These are phyloP conservation scores for Ophiorrhiza pumila DNA, from an alignment of 257 asterid genomes.

Conservation along the genomic window DNA sequence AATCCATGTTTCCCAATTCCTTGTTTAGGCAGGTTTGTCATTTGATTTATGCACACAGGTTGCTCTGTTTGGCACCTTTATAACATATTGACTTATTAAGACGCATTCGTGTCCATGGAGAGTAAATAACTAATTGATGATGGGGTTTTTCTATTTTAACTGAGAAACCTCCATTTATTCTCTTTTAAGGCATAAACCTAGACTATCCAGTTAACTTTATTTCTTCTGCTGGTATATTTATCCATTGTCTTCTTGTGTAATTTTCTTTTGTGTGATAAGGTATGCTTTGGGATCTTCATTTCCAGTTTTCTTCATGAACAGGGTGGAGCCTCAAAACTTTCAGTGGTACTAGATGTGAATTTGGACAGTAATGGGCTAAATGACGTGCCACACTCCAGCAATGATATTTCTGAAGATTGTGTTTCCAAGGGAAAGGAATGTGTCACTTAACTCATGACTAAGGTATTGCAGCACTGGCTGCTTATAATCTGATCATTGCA, in stretches of 20 bases:
- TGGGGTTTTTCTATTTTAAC: not conserved
- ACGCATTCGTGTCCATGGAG: not conserved
- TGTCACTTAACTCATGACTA: conserved; percentile 26
- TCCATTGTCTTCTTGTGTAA: too few relatives aligned
- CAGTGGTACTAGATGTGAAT: conserved; percentile 29
- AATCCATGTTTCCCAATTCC: not conserved
- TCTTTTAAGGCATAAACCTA: not conserved
- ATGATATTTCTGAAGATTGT: conserved; percentile 33
- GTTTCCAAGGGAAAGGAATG: conserved; percentile 39
- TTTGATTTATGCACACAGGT: not conserved
- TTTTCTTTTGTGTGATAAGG: not conserved
- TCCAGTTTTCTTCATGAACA: conserved; percentile 28
- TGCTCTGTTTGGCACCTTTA: not conserved
- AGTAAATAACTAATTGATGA: not conserved
- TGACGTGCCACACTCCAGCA: conserved; percentile 26
- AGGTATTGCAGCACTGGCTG: conserved; percentile 37
- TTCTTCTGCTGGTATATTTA: not conserved
- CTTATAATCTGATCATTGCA: conserved; percentile 2
- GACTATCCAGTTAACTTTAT: not conserved
- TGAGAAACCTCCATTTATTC: not conserved
- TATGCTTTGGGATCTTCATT: conserved; percentile 12
- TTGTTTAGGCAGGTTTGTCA: not conserved
- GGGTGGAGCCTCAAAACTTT: conserved; percentile 37
- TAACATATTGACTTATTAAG: not conserved
- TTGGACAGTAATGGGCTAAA: conserved; percentile 30